Evolutionary conservation across 2,329 filamentous ascomycete species (phyloP).

Genomic region (Fusarium luffae): DNA sequence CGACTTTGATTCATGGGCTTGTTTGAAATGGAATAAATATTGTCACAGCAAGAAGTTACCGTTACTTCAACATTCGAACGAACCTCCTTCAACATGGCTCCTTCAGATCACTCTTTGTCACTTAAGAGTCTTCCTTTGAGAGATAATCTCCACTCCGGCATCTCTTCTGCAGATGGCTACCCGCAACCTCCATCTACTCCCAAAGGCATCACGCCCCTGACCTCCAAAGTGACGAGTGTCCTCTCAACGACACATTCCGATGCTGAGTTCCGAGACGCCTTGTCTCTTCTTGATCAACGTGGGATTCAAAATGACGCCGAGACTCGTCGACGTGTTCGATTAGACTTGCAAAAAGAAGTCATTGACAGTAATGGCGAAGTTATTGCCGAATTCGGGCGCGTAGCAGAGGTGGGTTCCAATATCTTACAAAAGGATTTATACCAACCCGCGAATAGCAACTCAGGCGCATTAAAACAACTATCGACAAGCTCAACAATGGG

Average conservation of each 20-base stretch:
- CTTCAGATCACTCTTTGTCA: conserved; percentile 36
- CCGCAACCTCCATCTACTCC: conserved; percentile 75
- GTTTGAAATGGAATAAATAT: conserved; percentile 21
- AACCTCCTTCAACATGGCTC: conserved; percentile 26
- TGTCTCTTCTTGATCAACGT: conserved; percentile 80
- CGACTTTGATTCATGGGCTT: not conserved
- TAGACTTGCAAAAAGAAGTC: conserved; percentile 90
- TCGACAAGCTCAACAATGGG: conserved; percentile 80
- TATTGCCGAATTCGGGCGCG: conserved; percentile 85
- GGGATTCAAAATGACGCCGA: conserved; percentile 79
- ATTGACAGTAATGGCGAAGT: conserved; percentile 93
- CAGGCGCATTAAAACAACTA: conserved; percentile 80
- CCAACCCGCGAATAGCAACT: conserved; percentile 74
- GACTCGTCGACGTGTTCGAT: conserved; percentile 79
- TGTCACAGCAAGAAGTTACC: not conserved
- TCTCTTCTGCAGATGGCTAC: conserved; percentile 82
- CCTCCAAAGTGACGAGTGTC: conserved; percentile 84
- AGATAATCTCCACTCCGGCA: conserved; percentile 55
- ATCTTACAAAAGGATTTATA: conserved; percentile 2
- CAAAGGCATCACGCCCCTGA: conserved; percentile 72
- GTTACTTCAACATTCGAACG: not conserved
- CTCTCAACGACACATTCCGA: conserved; percentile 94
- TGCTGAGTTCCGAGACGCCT: conserved; percentile 86
- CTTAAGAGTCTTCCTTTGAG: conserved; percentile 38
- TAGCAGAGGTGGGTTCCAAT: conserved; percentile 77